Base-by-base conservation (phyloP, 805 yeast genomes). In the Pichia cephalocereana region DNA sequence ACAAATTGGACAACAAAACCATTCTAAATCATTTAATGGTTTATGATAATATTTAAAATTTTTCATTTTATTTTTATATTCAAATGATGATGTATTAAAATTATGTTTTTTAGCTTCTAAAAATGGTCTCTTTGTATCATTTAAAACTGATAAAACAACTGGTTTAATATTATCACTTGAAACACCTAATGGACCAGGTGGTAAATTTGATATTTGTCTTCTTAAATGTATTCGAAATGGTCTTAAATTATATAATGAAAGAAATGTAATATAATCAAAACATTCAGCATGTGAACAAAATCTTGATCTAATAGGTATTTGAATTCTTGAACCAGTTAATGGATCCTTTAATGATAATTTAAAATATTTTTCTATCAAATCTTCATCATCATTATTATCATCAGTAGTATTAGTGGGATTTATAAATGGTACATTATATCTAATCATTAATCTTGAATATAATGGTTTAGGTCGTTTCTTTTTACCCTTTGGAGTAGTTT, bases 231-330 rank as follows among this genome's bases (percentile, higher is more conserved):
- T 52, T 39, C 45, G 53, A 40, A 64, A 64, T 11, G 67, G 64
- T 18, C 45, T 50, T 31, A 66, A 46, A 19, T 55, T 49, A 49
- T 66, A 57, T 54, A 66, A 50, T 23, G 53, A 56, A 40, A 61
- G 43, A 47, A 66, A 66, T 5, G 64, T 56, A 6, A 52, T 52
- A 46, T 65, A 49, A 47, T 66, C 70, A 45, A 66, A 66, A 46
- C 69, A 66, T 44, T 64, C 68, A 14, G 64, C 44, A 51, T 66
- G 70, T 2, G 69, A 61, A 50, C 70, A 66, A 42, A 47, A 63
- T 37, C 58, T 50, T 2, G 65, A 55, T 41, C 66, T 49, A n/a
- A 65, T 46, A 1, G 70, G 70, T 3, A 61, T 62, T 5, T 46
- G 49, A 48, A 65, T 40, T 38, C 59, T 45, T 12, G 47, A 49